phyloP scores from a whole-genome alignment of 1,284 basidiomycete species.

The Uromyces viciae-fabae region DNA sequence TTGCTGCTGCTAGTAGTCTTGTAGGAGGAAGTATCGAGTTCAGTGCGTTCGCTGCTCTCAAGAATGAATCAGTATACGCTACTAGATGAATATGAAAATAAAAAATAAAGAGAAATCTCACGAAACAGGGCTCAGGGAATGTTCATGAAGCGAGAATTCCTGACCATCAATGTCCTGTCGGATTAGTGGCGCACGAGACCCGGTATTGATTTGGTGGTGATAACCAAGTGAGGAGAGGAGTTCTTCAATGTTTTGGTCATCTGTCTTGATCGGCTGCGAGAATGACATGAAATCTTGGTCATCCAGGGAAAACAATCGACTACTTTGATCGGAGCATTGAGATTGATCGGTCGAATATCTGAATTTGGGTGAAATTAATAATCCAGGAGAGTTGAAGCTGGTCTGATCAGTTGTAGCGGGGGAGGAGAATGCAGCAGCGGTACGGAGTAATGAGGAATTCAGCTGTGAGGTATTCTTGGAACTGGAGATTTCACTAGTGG shows the following conservation, averaged over 20 bases:
- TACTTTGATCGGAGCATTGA: neutral
- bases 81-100: neutral
- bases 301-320: neutral
- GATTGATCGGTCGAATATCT: neutral
- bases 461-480: no score
- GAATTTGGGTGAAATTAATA: neutral
- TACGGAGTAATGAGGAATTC: neutral
- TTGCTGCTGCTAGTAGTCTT: conserved; percentile 6
- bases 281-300: neutral
- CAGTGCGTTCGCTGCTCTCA: conserved; percentile 35
- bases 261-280: neutral
- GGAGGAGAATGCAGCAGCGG: neutral
- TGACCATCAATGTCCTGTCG: conserved; percentile 30
- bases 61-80: neutral
- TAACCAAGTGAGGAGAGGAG: conserved; percentile 35
- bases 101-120: neutral
- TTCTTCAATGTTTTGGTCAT: conserved; percentile 43
- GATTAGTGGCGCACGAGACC: conserved; percentile 11
- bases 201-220: neutral
- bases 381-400: neutral
- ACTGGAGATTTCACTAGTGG: no score
- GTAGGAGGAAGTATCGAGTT: conserved; percentile 36
- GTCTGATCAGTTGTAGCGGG: conserved; percentile 27
- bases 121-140: conserved; percentile 44
- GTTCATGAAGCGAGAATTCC: conserved; percentile 43